A percentile compares a stretch with the other conserved stretches of the same genome.
These are phyloP conservation scores for Penicillium diatomitis DNA, from an alignment of 495 filamentous ascomycete genomes.

Conservation along the genomic window DNA sequence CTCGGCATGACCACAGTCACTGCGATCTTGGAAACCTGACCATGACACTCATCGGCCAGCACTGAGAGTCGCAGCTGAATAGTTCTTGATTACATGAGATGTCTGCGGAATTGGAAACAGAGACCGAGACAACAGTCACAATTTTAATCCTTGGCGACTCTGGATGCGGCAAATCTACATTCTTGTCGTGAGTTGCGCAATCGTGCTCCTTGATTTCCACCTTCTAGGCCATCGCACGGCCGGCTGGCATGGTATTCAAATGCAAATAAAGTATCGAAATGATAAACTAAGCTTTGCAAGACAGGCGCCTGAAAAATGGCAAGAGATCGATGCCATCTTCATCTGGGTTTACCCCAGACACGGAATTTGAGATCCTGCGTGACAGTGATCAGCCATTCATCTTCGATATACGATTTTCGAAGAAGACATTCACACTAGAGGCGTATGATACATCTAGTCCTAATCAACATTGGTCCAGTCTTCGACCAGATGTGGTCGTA, in stretches of 20 bases:
- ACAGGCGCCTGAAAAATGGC: slow-evolving; percentile 22
- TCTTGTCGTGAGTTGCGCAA: slow-evolving; percentile 63
- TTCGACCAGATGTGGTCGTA: slow-evolving; percentile 63
- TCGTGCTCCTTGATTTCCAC: not conserved
- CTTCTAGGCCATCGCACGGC: not conserved
- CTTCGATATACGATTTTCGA: slow-evolving; percentile 63
- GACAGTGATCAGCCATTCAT: slow-evolving; percentile 78
- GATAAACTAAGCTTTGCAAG: not conserved
- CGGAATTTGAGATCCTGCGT: slow-evolving; percentile 38
- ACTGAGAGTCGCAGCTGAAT: too few species aligned
- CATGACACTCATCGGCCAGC: too few species aligned
- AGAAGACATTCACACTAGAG: slow-evolving; percentile 60
- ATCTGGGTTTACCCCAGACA: not conserved
- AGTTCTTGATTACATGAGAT: too few species aligned
- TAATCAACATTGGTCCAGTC: slow-evolving; percentile 59
- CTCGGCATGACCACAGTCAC: too few species aligned
- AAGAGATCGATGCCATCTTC: slow-evolving; percentile 6
- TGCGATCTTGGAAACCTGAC: too few species aligned
- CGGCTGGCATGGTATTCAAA: not conserved
- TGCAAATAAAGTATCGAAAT: not conserved
- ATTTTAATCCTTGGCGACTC: slow-evolving; percentile 75
- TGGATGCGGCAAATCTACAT: slow-evolving; percentile 77
- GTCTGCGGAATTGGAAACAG: not conserved
- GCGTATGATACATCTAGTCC: slow-evolving; percentile 74
- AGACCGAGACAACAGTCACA: slow-evolving; percentile 40